phyloP scores from a whole-genome alignment of 768 basidiomycete genomes.

The Lyophyllum semitale region DNA sequence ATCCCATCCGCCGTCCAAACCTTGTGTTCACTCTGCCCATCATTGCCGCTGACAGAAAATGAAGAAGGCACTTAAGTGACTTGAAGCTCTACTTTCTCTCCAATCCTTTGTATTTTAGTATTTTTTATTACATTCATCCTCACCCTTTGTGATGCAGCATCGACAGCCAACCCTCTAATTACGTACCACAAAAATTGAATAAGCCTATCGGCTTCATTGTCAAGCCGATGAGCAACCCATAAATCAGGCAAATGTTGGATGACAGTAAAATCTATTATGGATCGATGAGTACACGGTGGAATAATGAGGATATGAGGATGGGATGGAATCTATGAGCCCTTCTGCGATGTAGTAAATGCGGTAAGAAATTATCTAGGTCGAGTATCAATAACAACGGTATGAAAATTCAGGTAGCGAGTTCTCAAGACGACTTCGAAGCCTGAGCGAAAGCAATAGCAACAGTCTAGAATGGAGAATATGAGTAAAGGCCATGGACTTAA shows the following conservation, averaged over 20 bases:
- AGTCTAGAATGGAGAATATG: constrained; percentile 45
- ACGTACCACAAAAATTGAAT: not conserved
- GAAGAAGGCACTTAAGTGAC: constrained; percentile 77
- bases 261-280: constrained; percentile 18
- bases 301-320: constrained; percentile 10
- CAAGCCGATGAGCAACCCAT: not conserved
- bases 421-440: constrained; percentile 46
- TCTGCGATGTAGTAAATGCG: constrained; percentile 8
- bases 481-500: constrained; percentile 1
- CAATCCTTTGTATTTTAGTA: not conserved
- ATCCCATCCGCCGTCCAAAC: not conserved
- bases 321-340: constrained; percentile 9
- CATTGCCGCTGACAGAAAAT: constrained; percentile 56
- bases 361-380: constrained; percentile 11
- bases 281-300: constrained; percentile 7
- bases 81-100: not conserved
- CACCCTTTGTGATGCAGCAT: not conserved
- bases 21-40: constrained; percentile 2
- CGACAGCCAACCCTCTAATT: not conserved
- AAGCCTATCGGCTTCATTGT: not conserved
- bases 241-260: not conserved
- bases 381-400: constrained; percentile 13
- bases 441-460: constrained; percentile 89
- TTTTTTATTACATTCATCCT: not conserved
- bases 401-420: constrained; percentile 1